Evolutionary conservation across 805 yeast species (phyloP).

Genomic region (Candida cerambycidarum): DNA sequence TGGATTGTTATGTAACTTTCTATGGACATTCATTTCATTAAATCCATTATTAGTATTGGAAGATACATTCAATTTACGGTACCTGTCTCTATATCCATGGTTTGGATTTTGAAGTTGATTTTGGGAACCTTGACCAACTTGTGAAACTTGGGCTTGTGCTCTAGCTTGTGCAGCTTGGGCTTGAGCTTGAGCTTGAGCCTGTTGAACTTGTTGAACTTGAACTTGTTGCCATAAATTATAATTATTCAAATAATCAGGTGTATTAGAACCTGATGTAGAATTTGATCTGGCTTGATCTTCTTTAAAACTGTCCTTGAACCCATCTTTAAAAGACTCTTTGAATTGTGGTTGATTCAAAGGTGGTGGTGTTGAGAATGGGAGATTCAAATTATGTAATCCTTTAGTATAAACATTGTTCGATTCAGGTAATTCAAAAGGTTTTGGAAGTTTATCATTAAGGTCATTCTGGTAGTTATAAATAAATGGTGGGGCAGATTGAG

Average conservation of each 20-base stretch:
- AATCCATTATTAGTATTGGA: slow-evolving; percentile 8
- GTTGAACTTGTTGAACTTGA: slow-evolving; percentile 7
- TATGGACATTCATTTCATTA: slow-evolving; percentile 39
- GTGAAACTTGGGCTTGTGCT: too few relatives aligned
- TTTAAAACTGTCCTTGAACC: not conserved
- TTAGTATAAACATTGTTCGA: not conserved
- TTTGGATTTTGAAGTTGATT: slow-evolving; percentile 5
- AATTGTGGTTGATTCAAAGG: slow-evolving; percentile 14
- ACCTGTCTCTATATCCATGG: slow-evolving; percentile 3
- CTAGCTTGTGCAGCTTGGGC: too few relatives aligned
- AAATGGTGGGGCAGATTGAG: slow-evolving; percentile 40
- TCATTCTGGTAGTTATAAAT: slow-evolving; percentile 10
- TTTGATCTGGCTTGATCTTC: slow-evolving; percentile 4
- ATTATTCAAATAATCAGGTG: slow-evolving; percentile 5
- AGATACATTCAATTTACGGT: slow-evolving; percentile 12
- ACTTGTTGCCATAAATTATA: slow-evolving; percentile 12
- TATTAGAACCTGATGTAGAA: slow-evolving; percentile 14
- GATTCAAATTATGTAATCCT: slow-evolving; percentile 14
- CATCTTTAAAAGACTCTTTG: not conserved
- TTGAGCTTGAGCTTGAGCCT: slow-evolving; percentile 12
- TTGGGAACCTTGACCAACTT: too few relatives aligned
- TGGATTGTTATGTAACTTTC: slow-evolving; percentile 36
- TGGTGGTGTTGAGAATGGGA: slow-evolving; percentile 27
- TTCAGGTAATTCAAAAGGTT: slow-evolving; percentile 23
- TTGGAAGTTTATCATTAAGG: slow-evolving; percentile 10